Base-by-base conservation (phyloP, 2,329 filamentous ascomycete genomes). In the Colletotrichum spaethianum region DNA sequence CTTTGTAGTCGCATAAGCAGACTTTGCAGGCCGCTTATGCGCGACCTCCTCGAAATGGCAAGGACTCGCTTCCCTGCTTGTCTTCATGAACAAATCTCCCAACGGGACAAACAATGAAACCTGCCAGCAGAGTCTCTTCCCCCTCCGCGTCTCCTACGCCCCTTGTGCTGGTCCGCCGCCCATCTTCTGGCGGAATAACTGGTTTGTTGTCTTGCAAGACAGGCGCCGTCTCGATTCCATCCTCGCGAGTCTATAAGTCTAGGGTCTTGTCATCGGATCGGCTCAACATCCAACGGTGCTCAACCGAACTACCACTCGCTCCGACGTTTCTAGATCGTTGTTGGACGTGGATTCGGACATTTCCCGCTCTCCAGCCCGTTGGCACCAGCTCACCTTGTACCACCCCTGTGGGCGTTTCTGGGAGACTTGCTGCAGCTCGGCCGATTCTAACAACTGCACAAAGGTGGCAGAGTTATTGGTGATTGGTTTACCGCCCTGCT, bases 11-110 rank as follows among this genome's bases (percentile, higher is more conserved):
- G 38, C 62, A 44, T 44, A 40, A 38, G 62, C 53, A 59, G 26
- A 66, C 31, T 56, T 23, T 67, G 67, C 62, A 70, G 63, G 18
- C 55, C 55, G 67, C 67, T 60, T 67, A 67, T 70, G 67, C 67
- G 63, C 38, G 53, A 61, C 55, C 46, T 61, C 31, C 63, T 67
- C 55, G 31, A 61, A 70, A 53, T 40, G 67, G 62, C 38, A 61
- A 67, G 42, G 67, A 42, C 52, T 60, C 62, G 38, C 23, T 23
- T 31, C 31, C 31, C 38, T 65, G 46, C 36, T 48, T 67, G 53
- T 67, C 36, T 38, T 60, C 18, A 18, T 36, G 44, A 42, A 42
- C 28, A 40, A 44, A 20, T 31, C 23, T 50, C 57, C 36, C 48
- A 46, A 26, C 20, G 44, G 23, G 26, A 18, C 12, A 16, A 16